Conservation (phyloP, 2,329 filamentous ascomycete species). For the Cryphonectria naterciae region DNA sequence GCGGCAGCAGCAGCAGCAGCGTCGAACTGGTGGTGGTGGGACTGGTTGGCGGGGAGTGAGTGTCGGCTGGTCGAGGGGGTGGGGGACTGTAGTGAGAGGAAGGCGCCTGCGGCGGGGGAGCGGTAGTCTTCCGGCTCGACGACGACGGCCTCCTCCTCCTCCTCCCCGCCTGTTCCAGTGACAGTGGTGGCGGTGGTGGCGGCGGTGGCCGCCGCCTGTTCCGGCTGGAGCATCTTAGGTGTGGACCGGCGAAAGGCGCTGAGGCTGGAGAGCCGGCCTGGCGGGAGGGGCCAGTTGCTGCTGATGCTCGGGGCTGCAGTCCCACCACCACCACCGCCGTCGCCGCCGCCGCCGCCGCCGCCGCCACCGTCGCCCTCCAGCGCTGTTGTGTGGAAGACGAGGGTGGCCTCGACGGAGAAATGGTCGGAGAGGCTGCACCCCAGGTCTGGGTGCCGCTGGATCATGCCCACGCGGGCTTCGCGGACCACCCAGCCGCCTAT, state of each 20-base stretch:
- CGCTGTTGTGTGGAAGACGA: constrained; percentile 52
- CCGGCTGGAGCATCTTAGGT: constrained; percentile 33
- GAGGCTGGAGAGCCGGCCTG: constrained; percentile 27
- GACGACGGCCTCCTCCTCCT: constrained; percentile 30
- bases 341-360: constrained; percentile 7
- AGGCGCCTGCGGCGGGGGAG: constrained; percentile 40
- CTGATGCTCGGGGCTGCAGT: constrained; percentile 32
- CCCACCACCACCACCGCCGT: constrained; percentile 7
- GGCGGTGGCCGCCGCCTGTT: constrained; percentile 25
- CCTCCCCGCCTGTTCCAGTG: constrained; percentile 27
- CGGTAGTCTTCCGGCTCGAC: constrained; percentile 31
- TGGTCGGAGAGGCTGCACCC: constrained; percentile 91
- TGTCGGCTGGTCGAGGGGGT: constrained; percentile 31
- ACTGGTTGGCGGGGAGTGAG: constrained; percentile 30
- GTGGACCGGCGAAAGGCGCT: constrained; percentile 20
- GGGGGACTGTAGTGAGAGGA: constrained; percentile 42
- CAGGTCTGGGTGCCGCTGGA: constrained; percentile 76
- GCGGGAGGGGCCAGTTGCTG: constrained; percentile 24
- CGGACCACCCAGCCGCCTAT: constrained; percentile 69
- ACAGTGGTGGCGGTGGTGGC: constrained; percentile 30
- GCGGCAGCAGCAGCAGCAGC: constrained; percentile 16
- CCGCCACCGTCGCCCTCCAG: constrained; percentile 18
- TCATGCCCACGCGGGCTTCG: constrained; percentile 76
- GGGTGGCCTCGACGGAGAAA: constrained; percentile 84
- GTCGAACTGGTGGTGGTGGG: constrained; percentile 8